Evolutionary conservation across 306 rosid genomes (phyloP), one percentile per base, ranked within the genome.

Genomic region (Begonia masoniana): DNA sequence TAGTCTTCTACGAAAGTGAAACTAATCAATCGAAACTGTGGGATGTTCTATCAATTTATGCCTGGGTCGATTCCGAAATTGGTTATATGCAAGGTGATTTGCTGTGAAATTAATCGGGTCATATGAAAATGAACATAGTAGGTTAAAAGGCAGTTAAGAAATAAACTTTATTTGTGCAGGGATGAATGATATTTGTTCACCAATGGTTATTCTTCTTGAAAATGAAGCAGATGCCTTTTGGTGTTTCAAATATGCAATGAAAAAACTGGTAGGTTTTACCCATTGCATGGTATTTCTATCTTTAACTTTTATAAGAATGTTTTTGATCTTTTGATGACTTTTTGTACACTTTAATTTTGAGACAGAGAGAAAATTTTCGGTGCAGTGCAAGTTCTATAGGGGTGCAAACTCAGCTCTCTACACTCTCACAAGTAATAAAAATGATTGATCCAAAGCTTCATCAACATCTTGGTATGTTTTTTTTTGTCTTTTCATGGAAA

Each of bases 111-210:
- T 63, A 24, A 43, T 45, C 15, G 59, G 43, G 41, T 52, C 48
- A n/a, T 55, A 26, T 46, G 41, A 60, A 62, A 61, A 42, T 50
- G 62, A 56, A 60, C 45, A 36, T 58, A 54, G 62, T 56, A 56
- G 58, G 57, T 41, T 50, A 41, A 67, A 54, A 64, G 59, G 56
- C 57, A 61, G 5, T 58, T 62, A 58, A 49, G 39, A 39, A 65
- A 49, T 24, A 50, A 56, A 26, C 41, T 54, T 16, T 57, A 53
- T 65, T 55, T 63, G 58, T 62, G 71, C 84, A 89, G 97, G 97
- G 68, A 89, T 89, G 97, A 89, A 86, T 64, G 97, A 89, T 71
- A 85, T 89, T 60, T 82, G 95, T 77, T 89, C 97, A 35, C 91
- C 97, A 51, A 72, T 89, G 73, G 64, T 82, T 36, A 78, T 89